Evolutionary conservation across 495 filamentous ascomycete genomes (phyloP), one percentile per base, ranked within the genome.

Genomic region (Xylaria curta): DNA sequence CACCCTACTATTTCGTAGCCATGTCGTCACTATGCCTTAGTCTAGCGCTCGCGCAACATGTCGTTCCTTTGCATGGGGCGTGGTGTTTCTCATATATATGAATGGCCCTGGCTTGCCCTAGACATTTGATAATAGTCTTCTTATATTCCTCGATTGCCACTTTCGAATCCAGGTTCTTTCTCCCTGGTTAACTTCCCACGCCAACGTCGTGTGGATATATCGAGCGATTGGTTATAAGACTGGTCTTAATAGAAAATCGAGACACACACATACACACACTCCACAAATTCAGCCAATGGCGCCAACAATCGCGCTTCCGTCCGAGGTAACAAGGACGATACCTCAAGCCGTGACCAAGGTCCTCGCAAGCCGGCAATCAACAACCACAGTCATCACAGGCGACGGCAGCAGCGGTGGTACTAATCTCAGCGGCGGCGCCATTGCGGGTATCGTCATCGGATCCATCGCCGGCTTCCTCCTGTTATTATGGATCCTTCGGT

Each of bases 381-480:
- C 76, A 3, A 78, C 74, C 15, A 76, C 76, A 3, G 76, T 78
- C 68, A 51, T 78, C 47, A 66, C 68, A 17, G 66, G 26, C 66
- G 21, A 10, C 42, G 15, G 19, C 59, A 15, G 40, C 59, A 24
- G 56, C 15, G 9, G 31, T 10, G 40, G 19, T 15, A 80, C 76
- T n/a, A 85, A 79, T 19, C 80, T 90, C 19, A 81, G 80, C 24
- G 82, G 87, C 21, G 88, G 88, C 28, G 87, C 80, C 1, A 89
- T 90, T 53, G 88, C 88, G 0, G 88, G 88, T 51, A 89, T 89
- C 70, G 88, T 90, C 62, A 84, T 90, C 74, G 88, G 88, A 44
- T 84, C 85, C 26, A 86, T 90, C 62, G 86, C 78, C 60, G 88
- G 88, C 8, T 80, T 89, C 1, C 78, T 90, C 0, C 75, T 89